Evolutionary conservation across 306 rosid genomes (phyloP).

Genomic region (Quercus aquifolioides): DNA sequence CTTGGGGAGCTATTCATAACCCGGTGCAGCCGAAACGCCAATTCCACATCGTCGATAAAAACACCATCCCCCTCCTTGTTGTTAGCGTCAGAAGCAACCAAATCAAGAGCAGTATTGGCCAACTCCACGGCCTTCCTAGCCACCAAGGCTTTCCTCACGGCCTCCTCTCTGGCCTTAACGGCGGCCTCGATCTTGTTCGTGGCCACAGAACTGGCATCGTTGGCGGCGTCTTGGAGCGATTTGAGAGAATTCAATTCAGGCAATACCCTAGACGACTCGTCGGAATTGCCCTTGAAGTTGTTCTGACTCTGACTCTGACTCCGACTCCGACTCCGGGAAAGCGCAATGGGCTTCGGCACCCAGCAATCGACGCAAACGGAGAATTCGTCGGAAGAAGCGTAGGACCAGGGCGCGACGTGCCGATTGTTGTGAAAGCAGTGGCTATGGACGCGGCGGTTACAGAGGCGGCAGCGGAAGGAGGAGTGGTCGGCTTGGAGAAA

Average conservation of each 20-base stretch:
- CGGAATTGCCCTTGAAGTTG: no score
- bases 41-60: conserved; percentile 26
- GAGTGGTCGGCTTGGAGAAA: conserved; percentile 32
- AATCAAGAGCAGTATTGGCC: conserved; percentile 38
- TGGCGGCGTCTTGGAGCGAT: conserved; percentile 37
- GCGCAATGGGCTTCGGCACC: conserved; percentile 52
- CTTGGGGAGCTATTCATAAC: conserved; percentile 27
- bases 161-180: conserved; percentile 35
- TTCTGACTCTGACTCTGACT: no score
- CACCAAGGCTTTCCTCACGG: conserved; percentile 27
- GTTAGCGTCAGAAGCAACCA: conserved; percentile 14
- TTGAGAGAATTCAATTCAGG: not conserved
- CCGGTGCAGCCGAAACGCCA: conserved; percentile 39
- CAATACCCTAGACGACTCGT: conserved; percentile 33
- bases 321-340: conserved; percentile 19
- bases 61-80: conserved; percentile 16
- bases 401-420: conserved; percentile 46
- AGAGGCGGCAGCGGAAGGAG: conserved; percentile 38
- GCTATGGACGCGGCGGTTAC: conserved; percentile 52
- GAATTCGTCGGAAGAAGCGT: conserved; percentile 34
- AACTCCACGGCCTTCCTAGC: conserved; percentile 35
- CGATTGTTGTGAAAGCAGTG: conserved; percentile 39
- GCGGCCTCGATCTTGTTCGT: conserved; percentile 45
- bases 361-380: conserved; percentile 71
- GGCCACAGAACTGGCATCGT: conserved; percentile 31